Evolutionary conservation across 352 stramenopile genomes (phyloP), one percentile per base, ranked within the genome.

Genomic region (Phytopythium delawarense): DNA sequence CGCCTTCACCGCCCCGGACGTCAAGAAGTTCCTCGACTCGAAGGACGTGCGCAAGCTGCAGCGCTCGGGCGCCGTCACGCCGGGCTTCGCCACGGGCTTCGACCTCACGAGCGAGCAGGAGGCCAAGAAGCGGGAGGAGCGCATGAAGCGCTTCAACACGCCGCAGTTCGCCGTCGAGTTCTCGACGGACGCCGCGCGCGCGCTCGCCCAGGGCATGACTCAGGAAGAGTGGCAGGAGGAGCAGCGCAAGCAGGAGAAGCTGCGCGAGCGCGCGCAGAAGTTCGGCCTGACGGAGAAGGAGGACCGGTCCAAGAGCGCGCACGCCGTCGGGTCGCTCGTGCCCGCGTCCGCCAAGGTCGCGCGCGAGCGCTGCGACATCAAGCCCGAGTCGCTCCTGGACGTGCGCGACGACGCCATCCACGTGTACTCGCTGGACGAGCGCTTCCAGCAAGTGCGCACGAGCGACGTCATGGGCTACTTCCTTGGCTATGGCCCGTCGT

Each of bases 401-500:
- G 75, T 77, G 56, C 75, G 82, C 6, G 67, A 85, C n/a, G 82
- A 95, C 34, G 84, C 83, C 25, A 68, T 95, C 52, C 86, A 93
- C 70, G 70, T 93, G 73, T 95, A 95, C 63, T 89, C 81, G 44
- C 73, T 92, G 12, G 86, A 93, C 59, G 77, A 90, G 2, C 75
- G 77, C 21, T 93, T 93, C 53, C 86, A 91, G 60, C 76, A 87
- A 57, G 84, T 95, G 21, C 82, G 86, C 45, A 93, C 84, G 50
- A 89, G 71, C 58, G 86, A 95, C 58, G 68, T 95, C 20, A 70
- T 93, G 63, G 76, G 67, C 44, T 95, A 93, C 54, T 95, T 95
- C 59, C 63, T 71, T 1, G 86, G 82, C 8, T 95, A 91, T 59
- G 82, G 84, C 0, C 86, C 86, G 16, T 90, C 83, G 23, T 95